phyloP scores from a whole-genome alignment of 192 early-diverging fungal genomes.

The Podila epicladia region DNA sequence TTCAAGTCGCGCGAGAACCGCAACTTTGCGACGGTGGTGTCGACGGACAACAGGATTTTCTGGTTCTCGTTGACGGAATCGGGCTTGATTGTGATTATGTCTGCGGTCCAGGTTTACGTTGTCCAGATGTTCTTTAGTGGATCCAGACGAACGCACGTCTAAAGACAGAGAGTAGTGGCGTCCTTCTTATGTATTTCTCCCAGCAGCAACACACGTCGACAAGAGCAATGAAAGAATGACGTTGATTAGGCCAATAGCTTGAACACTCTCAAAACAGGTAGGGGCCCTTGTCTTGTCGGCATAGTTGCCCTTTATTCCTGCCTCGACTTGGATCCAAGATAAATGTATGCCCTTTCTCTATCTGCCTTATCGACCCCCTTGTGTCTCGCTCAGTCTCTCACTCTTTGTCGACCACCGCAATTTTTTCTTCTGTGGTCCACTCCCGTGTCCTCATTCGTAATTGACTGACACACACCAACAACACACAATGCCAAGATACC shows the following conservation, averaged over 20 bases:
- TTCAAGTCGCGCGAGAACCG: slow-evolving; percentile 91
- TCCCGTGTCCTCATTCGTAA: no score
- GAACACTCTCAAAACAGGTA: no score
- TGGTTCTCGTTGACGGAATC: slow-evolving; percentile 91
- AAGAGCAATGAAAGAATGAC: background rate
- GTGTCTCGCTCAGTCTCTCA: background rate
- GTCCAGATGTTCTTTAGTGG: slow-evolving; percentile 92
- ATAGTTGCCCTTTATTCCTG: no score
- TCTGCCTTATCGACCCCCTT: background rate
- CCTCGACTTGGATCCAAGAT: background rate
- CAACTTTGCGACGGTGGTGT: slow-evolving; percentile 88
- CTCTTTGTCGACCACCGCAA: background rate
- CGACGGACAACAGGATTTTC: slow-evolving; percentile 87
- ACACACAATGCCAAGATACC: no score
- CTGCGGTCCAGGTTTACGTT: slow-evolving; percentile 92
- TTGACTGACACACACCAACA: no score
- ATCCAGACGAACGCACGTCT: slow-evolving; percentile 58
- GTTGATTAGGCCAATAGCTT: background rate
- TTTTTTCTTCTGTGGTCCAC: no score
- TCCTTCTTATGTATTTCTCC: background rate
- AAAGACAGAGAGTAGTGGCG: background rate
- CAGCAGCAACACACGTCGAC: no score
- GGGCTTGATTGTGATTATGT: slow-evolving; percentile 81
- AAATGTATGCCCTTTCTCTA: background rate
- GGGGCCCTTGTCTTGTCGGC: no score